These are phyloP conservation scores for Populus hybrid DNA, from an alignment of 441 rosid genomes.

Conservation along the genomic window DNA sequence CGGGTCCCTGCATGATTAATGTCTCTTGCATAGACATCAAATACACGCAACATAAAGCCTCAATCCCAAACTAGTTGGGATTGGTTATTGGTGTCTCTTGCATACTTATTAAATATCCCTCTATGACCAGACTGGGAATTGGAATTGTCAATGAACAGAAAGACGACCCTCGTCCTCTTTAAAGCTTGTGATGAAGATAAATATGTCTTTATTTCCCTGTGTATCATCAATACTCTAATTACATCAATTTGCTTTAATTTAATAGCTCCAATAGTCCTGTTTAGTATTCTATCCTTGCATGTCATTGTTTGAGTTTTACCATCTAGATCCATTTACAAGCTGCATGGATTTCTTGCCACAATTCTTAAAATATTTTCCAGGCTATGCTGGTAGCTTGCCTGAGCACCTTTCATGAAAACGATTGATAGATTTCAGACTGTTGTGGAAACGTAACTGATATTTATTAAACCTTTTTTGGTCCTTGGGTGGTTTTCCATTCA, in stretches of 20 bases:
- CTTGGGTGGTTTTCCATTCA: slow-evolving; percentile 1
- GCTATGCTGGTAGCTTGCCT: not conserved
- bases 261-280: not conserved
- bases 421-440: not conserved
- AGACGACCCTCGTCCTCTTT: not conserved
- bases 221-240: no score
- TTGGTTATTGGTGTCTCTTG: not conserved
- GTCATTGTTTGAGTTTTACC: not conserved
- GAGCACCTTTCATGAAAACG: not conserved
- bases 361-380: not conserved
- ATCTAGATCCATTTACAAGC: not conserved
- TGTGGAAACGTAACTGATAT: not conserved
- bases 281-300: not conserved
- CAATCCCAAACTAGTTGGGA: not conserved
- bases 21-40: not conserved
- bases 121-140: not conserved
- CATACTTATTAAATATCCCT: not conserved
- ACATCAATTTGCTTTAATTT: not conserved
- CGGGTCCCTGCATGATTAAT: not conserved
- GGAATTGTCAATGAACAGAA: not conserved
- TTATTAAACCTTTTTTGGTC: not conserved
- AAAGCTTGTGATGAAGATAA: not conserved
- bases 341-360: no score
- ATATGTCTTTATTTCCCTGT: not conserved
- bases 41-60: not conserved